A percentile compares a stretch with the other conserved stretches of the same genome.
These are phyloP conservation scores for Ogataea dorogensis DNA, from an alignment of 805 yeast species.

Conservation along the genomic window DNA sequence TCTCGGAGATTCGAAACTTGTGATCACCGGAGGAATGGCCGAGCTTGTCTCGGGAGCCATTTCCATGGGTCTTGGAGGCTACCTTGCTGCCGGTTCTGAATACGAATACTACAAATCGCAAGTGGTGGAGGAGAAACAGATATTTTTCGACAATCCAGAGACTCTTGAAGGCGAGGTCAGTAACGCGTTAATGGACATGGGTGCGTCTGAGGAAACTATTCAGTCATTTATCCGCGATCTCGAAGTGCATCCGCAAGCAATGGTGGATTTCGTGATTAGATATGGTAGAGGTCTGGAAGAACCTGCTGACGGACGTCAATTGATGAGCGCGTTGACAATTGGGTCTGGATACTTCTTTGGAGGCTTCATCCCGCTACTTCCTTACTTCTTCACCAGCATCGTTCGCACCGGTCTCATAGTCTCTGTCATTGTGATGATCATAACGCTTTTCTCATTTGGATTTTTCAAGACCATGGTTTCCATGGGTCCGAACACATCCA, in stretches of 20 bases:
- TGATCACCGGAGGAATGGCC: conserved; percentile 97
- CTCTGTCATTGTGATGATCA: conserved; percentile 76
- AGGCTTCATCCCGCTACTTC: conserved; percentile 87
- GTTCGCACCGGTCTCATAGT: conserved; percentile 76
- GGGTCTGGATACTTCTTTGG: conserved; percentile 89
- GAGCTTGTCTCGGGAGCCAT: conserved; percentile 96
- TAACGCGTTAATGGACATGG: conserved; percentile 75
- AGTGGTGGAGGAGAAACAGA: conserved; percentile 67
- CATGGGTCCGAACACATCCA: conserved; percentile 74
- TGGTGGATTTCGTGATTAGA: conserved; percentile 83
- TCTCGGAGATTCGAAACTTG: conserved; percentile 84
- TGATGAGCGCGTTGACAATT: conserved; percentile 84
- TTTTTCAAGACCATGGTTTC: conserved; percentile 80
- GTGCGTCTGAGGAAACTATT: conserved; percentile 70
- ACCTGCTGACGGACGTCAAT: conserved; percentile 89
- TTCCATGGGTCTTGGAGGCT: conserved; percentile 98
- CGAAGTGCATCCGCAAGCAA: conserved; percentile 70
- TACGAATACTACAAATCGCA: conserved; percentile 69
- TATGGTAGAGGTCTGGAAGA: conserved; percentile 92
- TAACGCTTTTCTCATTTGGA: conserved; percentile 87
- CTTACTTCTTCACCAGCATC: conserved; percentile 77
- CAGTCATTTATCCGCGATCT: conserved; percentile 73
- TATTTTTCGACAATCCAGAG: conserved; percentile 63
- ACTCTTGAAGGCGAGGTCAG: conserved; percentile 73
- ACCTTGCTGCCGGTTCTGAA: conserved; percentile 90